Percentiles rank a stretch among this genome's conserved stretches.
phyloP scores from a whole-genome alignment of 1,284 basidiomycete species.

The Ceratorhiza oryzae-sativae region DNA sequence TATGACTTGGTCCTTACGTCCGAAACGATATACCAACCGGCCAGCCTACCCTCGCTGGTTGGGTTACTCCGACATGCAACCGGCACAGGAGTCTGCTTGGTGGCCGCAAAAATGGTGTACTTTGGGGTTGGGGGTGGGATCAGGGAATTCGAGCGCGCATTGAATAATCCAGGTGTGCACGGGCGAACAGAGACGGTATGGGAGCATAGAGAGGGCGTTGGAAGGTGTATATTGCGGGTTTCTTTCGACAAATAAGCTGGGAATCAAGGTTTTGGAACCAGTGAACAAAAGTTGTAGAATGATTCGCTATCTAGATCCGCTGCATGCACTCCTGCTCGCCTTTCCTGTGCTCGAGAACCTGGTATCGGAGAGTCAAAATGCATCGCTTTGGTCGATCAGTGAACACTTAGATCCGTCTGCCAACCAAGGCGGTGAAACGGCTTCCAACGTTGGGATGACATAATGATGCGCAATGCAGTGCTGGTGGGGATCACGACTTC shows the following conservation, averaged over 20 bases:
- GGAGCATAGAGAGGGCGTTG: constrained; percentile 20
- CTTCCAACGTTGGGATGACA: too few species aligned
- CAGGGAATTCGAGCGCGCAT: constrained; percentile 65
- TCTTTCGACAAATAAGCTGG: neutral
- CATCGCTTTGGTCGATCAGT: too few species aligned
- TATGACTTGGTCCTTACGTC: constrained; percentile 86
- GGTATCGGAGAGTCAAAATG: too few species aligned
- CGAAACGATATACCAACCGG: constrained; percentile 88
- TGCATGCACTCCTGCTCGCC: neutral
- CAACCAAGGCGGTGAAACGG: too few species aligned
- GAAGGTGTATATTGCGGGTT: constrained; percentile 14
- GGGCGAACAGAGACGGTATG: constrained; percentile 2
- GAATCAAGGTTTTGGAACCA: too few species aligned
- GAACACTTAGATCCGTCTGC: too few species aligned
- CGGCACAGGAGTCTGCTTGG: constrained; percentile 59
- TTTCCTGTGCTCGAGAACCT: too few species aligned
- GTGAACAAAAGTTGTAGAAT: neutral
- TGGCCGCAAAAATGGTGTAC: constrained; percentile 91
- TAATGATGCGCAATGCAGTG: too few species aligned
- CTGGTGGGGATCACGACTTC: too few species aligned
- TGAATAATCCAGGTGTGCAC: neutral
- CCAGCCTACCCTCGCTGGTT: constrained; percentile 73
- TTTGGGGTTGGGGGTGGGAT: constrained; percentile 91
- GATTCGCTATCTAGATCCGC: too few species aligned
- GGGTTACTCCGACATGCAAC: constrained; percentile 52